phyloP scores from a whole-genome alignment of 306 rosid genomes.

The Cicer pinnatifidum region DNA sequence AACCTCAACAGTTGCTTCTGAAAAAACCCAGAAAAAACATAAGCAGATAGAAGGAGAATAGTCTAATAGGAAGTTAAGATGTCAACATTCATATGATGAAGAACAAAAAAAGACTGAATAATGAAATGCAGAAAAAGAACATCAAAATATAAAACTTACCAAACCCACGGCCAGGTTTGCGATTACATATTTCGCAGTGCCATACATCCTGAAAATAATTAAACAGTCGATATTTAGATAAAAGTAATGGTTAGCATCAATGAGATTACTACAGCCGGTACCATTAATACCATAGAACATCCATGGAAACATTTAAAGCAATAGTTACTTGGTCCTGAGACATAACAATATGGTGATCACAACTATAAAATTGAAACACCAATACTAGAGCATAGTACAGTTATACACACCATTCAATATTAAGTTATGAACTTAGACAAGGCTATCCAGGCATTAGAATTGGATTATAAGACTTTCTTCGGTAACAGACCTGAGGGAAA shows the following conservation, averaged over 20 bases:
- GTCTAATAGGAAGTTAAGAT: conserved; percentile 27
- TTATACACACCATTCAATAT: conserved; percentile 22
- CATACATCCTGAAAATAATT: conserved; percentile 83
- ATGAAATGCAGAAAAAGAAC: conserved; percentile 19
- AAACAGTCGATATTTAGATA: conserved; percentile 35
- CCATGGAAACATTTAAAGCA: conserved; percentile 36
- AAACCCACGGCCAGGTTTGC: conserved; percentile 98
- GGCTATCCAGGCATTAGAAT: conserved; percentile 37
- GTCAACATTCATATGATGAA: neutral
- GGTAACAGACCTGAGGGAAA: conserved; percentile 84
- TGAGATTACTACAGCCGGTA: conserved; percentile 12
- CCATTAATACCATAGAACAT: conserved; percentile 16
- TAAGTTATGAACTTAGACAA: conserved; percentile 44
- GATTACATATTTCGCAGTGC: conserved; percentile 98
- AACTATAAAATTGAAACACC: conserved; percentile 33
- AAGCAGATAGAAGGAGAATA: conserved; percentile 34
- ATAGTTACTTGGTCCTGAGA: conserved; percentile 26
- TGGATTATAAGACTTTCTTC: conserved; percentile 37
- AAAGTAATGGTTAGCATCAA: conserved; percentile 37
- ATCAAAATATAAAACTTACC: conserved; percentile 55
- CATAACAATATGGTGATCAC: conserved; percentile 20
- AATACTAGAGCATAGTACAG: conserved; percentile 34
- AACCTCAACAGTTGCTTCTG: conserved; percentile 97
- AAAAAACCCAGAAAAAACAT: conserved; percentile 44
- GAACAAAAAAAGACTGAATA: conserved; percentile 36